Percentiles rank a stretch among this genome's conserved stretches.
phyloP scores from a whole-genome alignment of 2,329 filamentous ascomycete species.

The Leptodontidium sp. region DNA sequence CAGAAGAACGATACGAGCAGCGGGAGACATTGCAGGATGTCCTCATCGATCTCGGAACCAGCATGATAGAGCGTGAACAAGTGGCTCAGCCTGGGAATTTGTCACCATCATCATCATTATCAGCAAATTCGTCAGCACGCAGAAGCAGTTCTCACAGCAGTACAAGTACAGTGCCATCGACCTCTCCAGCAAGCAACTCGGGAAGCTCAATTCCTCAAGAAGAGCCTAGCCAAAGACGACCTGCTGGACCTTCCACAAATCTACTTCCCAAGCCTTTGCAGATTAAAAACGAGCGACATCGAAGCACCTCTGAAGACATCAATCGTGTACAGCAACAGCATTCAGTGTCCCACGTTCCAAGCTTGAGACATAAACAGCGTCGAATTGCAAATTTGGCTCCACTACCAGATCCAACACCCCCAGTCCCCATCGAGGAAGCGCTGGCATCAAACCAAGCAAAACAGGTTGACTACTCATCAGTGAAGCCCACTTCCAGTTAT shows the following conservation, averaged over 20 bases:
- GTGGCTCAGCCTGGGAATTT: background rate
- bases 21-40: background rate
- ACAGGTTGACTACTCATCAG: background rate
- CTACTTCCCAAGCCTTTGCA: background rate
- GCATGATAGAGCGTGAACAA: background rate
- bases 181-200: background rate
- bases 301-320: background rate
- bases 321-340: background rate
- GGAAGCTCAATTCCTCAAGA: background rate
- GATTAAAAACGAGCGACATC: background rate
- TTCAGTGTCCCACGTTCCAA: background rate
- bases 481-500: background rate
- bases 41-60: background rate
- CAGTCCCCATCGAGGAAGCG: background rate
- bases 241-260: background rate
- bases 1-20: background rate
- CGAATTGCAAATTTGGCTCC: background rate
- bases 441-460: background rate
- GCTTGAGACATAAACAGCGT: background rate
- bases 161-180: background rate
- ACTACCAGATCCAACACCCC: background rate
- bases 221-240: background rate
- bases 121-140: no score
- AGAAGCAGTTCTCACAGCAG: background rate
- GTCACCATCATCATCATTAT: background rate